A percentile compares a stretch with the other conserved stretches of the same genome.
These are phyloP conservation scores for Aquilaria sinensis DNA, from an alignment of 345 rosid genomes.

Conservation along the genomic window DNA sequence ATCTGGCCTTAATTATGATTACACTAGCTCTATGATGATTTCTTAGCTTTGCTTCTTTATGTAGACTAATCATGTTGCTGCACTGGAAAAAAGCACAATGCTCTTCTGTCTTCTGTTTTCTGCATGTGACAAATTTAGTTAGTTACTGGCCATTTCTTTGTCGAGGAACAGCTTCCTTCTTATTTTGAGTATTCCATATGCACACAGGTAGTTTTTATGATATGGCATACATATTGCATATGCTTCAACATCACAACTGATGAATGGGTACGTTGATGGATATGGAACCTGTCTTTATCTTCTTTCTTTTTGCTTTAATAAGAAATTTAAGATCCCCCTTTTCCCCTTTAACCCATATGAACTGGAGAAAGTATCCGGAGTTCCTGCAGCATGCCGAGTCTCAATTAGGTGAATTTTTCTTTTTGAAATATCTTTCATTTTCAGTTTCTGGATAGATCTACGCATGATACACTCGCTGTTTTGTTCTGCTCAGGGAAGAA, in stretches of 20 bases:
- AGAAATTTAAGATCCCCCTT: no score
- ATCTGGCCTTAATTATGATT: not conserved
- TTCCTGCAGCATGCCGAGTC: conserved; percentile 29
- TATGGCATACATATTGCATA: conserved; percentile 59
- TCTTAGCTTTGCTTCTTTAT: conserved; percentile 2
- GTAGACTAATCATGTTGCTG: conserved; percentile 24
- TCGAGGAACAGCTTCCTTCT: not conserved
- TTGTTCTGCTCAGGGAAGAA: conserved; percentile 26
- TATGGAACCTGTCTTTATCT: not conserved
- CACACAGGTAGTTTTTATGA: conserved; percentile 38
- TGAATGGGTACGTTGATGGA: conserved; percentile 57
- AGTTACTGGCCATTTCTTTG: not conserved
- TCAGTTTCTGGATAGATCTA: not conserved
- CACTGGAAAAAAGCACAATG: conserved; percentile 37
- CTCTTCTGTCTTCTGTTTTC: conserved; percentile 30
- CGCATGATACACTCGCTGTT: not conserved
- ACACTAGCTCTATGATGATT: not conserved
- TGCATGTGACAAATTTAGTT: not conserved
- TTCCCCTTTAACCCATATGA: conserved; percentile 25
- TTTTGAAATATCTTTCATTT: not conserved
- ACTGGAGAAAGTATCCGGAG: conserved; percentile 62
- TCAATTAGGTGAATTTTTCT: conserved; percentile 29
- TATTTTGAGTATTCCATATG: not conserved
- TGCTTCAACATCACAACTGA: conserved; percentile 61
- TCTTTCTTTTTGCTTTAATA: no score